Percentiles rank a stretch among this genome's conserved stretches.
phyloP scores from a whole-genome alignment of 2,329 filamentous ascomycete genomes.

The Aspergillus amoenus region DNA sequence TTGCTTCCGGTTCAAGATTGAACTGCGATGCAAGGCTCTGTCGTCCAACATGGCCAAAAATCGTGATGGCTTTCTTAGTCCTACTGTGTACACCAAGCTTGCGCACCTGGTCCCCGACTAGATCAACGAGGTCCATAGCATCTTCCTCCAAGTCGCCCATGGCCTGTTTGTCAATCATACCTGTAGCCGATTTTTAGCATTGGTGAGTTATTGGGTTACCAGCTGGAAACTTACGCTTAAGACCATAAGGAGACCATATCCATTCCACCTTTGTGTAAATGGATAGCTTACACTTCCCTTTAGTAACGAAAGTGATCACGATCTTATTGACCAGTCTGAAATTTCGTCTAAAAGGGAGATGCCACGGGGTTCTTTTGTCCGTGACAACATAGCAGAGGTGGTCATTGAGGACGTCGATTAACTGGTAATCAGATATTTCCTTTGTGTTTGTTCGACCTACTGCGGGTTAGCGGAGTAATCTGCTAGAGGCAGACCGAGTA shows the following conservation, averaged over 20 bases:
- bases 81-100: conserved; percentile 47
- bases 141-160: conserved; percentile 63
- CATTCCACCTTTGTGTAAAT: conserved; percentile 88
- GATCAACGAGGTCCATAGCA: conserved; percentile 49
- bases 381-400: conserved; percentile 70
- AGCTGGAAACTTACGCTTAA: conserved; percentile 38
- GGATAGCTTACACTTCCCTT: conserved; percentile 87
- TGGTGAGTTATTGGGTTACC: background rate
- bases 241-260: conserved; percentile 62
- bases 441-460: conserved; percentile 52
- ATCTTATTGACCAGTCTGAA: conserved; percentile 87
- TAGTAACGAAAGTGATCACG: conserved; percentile 89
- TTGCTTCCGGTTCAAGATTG: conserved; percentile 31
- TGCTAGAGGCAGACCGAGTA: background rate
- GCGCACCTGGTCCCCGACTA: conserved; percentile 51
- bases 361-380: conserved; percentile 69
- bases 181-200: conserved; percentile 25
- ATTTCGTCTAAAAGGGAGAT: conserved; percentile 74
- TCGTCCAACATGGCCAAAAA: conserved; percentile 50
- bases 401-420: conserved; percentile 79
- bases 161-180: conserved; percentile 63
- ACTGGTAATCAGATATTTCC: conserved; percentile 76
- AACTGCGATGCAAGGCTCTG: conserved; percentile 43
- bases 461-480: conserved; percentile 7
- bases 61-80: conserved; percentile 50